phyloP scores from a whole-genome alignment of 306 rosid species.

The Morella rubra region DNA sequence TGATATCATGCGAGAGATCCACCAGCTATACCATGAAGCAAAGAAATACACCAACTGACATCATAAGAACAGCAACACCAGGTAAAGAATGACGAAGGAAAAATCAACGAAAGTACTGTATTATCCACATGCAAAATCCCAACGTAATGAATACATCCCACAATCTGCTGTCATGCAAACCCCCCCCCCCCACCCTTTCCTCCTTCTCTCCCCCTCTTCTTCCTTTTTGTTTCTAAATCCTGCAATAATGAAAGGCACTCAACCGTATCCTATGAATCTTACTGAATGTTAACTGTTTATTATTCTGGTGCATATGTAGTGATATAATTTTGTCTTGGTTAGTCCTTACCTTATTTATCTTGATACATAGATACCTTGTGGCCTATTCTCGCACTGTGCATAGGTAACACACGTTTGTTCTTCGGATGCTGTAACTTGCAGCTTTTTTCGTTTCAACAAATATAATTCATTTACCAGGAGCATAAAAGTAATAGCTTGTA shows the following conservation, averaged over 20 bases:
- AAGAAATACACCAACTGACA: background rate
- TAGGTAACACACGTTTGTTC: background rate
- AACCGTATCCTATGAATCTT: background rate
- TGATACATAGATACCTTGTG: background rate
- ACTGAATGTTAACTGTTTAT: background rate
- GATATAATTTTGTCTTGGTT: background rate
- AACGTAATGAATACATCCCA: background rate
- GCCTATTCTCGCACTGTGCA: background rate
- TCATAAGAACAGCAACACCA: background rate
- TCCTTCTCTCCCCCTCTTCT: too few species aligned
- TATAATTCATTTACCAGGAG: background rate
- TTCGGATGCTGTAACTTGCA: background rate
- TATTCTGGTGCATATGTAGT: background rate
- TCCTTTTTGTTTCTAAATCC: too few species aligned
- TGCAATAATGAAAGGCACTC: too few species aligned
- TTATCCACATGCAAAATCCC: background rate
- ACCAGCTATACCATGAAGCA: constrained; percentile 5
- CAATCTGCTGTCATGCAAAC: background rate
- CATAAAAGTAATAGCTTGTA: background rate
- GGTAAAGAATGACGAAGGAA: too few species aligned
- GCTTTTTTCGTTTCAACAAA: background rate
- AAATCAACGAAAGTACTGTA: background rate
- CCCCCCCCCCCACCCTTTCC: too few species aligned
- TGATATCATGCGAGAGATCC: background rate
- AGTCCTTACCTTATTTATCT: background rate